Evolutionary conservation across 306 rosid genomes (phyloP), one percentile per base, ranked within the genome.

Genomic region (Arachis hypogaea): DNA sequence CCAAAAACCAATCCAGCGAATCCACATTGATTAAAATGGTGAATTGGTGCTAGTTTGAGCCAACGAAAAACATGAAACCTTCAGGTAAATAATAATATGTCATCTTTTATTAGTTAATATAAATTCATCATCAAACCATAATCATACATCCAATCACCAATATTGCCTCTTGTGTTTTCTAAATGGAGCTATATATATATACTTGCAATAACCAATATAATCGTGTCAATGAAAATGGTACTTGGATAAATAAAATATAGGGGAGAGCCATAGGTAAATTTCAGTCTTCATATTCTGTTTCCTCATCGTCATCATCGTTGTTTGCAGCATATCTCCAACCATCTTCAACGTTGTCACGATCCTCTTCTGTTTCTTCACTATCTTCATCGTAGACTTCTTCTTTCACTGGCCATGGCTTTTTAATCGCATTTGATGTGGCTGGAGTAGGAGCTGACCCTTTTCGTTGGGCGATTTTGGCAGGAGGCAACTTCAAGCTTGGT

Each of bases 321-420:
- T 89, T 86, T 74, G 86, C 91, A 3, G 85, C 84, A 18, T 78
- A 89, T 78, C 96, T 88, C 98, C 97, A 91, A 58, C 97, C 95
- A 47, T 91, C 96, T 79, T 94, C 96, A 59, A 86, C 88, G 44
- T 91, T 91, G 77, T 94, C 95, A 4, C 95, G 91, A 77, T 94
- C 97, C 82, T 94, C 97, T 72, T 94, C 98, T 0, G 98, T 94
- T 84, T 94, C 98, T 89, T 94, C 98, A 33, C 97, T 93, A 58
- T 93, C 98, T 81, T 90, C 97, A 77, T 92, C 96, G 0, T 64
- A 89, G 14, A 75, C 75, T 73, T 91, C 98, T 33, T 90, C 96
- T 80, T 91, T 89, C 66, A 78, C 88, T 0, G 91, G 86, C 98
- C 98, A 93, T 29, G 92, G 76, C 44, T 86, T 93, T 76, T 93